Evolutionary conservation across 1,284 basidiomycete genomes (phyloP).

Genomic region (Austroboletus olivaceoglutinosus): DNA sequence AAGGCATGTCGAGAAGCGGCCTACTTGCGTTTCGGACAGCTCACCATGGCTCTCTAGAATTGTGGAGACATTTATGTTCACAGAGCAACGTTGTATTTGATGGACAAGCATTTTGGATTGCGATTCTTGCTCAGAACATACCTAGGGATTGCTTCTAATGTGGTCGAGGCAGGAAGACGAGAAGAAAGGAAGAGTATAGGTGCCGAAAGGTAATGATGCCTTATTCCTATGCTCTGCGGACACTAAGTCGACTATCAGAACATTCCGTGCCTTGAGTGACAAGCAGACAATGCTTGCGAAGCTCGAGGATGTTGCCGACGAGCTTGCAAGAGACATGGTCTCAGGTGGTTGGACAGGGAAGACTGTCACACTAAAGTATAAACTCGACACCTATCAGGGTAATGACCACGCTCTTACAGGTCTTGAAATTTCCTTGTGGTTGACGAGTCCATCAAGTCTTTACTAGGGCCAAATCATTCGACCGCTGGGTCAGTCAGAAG

Average conservation of each 20-base stretch:
- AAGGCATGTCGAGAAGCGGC: conserved; percentile 48
- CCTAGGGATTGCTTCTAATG: conserved; percentile 83
- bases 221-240: not conserved
- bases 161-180: conserved; percentile 69
- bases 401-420: conserved; percentile 38
- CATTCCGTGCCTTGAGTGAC: conserved; percentile 68
- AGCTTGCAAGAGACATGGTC: conserved; percentile 77
- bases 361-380: conserved; percentile 79
- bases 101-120: conserved; percentile 85
- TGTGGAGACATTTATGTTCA: conserved; percentile 84
- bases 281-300: conserved; percentile 68
- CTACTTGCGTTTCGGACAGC: not conserved
- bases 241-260: conserved; percentile 45
- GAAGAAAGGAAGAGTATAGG: conserved; percentile 90
- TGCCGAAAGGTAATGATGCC: conserved; percentile 64
- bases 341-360: conserved; percentile 69
- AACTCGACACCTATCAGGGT: conserved; percentile 77
- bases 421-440: not conserved
- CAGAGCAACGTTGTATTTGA: conserved; percentile 67
- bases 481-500: conserved; percentile 66
- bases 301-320: conserved; percentile 74
- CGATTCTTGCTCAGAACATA: conserved; percentile 72
- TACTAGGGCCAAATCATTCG: conserved; percentile 77
- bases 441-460: conserved; percentile 51
- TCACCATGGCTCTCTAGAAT: conserved; percentile 45